phyloP scores from a whole-genome alignment of 2,329 filamentous ascomycete species.

The Fusarium sp. region DNA sequence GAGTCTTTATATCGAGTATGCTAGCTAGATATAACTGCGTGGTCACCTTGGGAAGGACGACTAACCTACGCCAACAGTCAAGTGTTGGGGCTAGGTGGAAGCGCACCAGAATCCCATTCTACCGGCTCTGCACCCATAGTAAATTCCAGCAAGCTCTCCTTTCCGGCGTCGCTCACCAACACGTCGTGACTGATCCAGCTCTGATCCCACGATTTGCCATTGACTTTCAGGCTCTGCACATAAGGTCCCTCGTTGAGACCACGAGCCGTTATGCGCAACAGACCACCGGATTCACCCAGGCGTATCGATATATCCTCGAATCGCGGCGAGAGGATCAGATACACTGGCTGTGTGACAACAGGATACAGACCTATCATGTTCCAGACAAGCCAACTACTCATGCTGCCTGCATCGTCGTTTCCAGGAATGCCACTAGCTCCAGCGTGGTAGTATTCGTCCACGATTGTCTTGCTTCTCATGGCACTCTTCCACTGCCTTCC shows the following conservation, averaged over 20 bases:
- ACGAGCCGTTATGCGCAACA: constrained; percentile 57
- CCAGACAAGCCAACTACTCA: constrained; percentile 67
- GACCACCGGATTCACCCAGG: constrained; percentile 52
- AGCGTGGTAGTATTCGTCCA: constrained; percentile 55
- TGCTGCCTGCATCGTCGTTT: constrained; percentile 66
- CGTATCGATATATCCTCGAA: constrained; percentile 59
- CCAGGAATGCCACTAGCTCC: constrained; percentile 59
- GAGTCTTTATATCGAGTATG: too few relatives aligned
- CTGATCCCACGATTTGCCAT: constrained; percentile 59
- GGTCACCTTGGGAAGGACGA: too few relatives aligned
- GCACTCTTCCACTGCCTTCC: constrained; percentile 60
- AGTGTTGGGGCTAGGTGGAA: constrained; percentile 58
- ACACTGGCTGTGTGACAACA: constrained; percentile 65
- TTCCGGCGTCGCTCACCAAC: constrained; percentile 46
- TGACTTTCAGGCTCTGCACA: constrained; percentile 62
- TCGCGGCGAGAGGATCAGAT: constrained; percentile 60
- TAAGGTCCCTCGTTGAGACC: constrained; percentile 58
- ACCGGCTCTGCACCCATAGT: constrained; percentile 49
- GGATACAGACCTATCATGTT: constrained; percentile 62
- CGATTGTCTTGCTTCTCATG: constrained; percentile 57
- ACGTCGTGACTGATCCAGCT: constrained; percentile 66
- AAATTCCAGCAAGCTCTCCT: constrained; percentile 59
- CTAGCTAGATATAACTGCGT: too few relatives aligned
- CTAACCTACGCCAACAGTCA: too few relatives aligned
- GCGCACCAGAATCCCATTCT: constrained; percentile 56